phyloP scores from a whole-genome alignment of 2,329 filamentous ascomycete genomes.

The Trichoderma sp. region DNA sequence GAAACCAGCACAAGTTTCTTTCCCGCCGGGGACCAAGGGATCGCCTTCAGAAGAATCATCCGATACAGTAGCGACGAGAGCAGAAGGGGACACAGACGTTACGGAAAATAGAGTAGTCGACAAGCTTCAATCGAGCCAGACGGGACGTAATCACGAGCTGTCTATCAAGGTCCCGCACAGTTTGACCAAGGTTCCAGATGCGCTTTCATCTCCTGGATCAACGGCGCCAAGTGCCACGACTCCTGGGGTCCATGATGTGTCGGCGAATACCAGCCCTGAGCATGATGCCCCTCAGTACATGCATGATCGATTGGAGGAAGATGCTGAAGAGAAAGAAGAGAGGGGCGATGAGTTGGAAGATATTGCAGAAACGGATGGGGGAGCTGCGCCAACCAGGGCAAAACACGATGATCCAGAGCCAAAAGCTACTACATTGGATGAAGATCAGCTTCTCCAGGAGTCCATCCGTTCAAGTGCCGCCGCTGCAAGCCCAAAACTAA shows the following conservation, averaged over 20 bases:
- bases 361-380: background rate
- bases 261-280: slow-evolving; percentile 73
- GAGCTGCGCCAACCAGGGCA: slow-evolving; percentile 29
- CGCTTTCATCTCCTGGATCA: slow-evolving; percentile 60
- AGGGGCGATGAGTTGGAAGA: slow-evolving; percentile 32
- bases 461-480: slow-evolving; percentile 39
- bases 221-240: slow-evolving; percentile 75
- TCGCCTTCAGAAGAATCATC: slow-evolving; percentile 28
- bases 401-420: slow-evolving; percentile 11
- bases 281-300: slow-evolving; percentile 62
- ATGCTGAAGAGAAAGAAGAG: slow-evolving; percentile 43
- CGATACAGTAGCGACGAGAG: slow-evolving; percentile 15
- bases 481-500: slow-evolving; percentile 27
- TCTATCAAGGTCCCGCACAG: slow-evolving; percentile 37
- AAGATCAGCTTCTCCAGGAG: slow-evolving; percentile 50
- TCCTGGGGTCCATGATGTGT: slow-evolving; percentile 66
- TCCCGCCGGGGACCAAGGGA: slow-evolving; percentile 38
- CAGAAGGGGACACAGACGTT: background rate
- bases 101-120: background rate
- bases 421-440: slow-evolving; percentile 34
- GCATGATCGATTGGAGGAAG: slow-evolving; percentile 36
- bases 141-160: slow-evolving; percentile 25
- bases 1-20: slow-evolving; percentile 36
- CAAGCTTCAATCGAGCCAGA: background rate
- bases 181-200: slow-evolving; percentile 43